Base-by-base conservation (phyloP, 148 eudicot genomes). In the Silene uniflora region DNA sequence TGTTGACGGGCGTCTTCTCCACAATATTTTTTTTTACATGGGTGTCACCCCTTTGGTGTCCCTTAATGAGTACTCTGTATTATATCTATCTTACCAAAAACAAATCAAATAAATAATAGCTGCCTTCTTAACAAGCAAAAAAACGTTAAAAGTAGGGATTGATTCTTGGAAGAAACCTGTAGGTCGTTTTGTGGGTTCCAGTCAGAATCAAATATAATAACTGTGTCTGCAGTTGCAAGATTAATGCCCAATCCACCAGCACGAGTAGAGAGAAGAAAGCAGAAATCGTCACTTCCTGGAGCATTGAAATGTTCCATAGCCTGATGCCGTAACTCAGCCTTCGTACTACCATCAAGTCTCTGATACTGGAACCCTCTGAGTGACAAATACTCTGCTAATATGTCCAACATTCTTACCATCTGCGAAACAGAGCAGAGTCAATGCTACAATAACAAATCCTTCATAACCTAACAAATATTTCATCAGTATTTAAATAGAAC, bases 261-360 rank as follows among this genome's bases (percentile, higher is more conserved):
- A 80, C 99, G 98, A 47, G 99, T 96, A 7, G 99, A 96, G 59
- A 96, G 93, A 83, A 96, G 99, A 79, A 96, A 96, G 81, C 99
- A 96, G 84, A 96, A 96, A 82, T 96, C 99, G 74, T 96, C 99
- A 83, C 99, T 96, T n/a, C 95, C 97, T 72, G 94, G 91, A 35
- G 99, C 98, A 91, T 96, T 96, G 79, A 96, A 96, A 83, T 96
- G 99, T 14, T 96, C 99, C 99, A 95, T 96, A 79, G 99, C 99
- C 86, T 96, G 99, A 49, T 96, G 99, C 27, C 99, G 94, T 46
- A 85, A 73, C 88, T 96, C 99, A 73, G 98, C 87, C 79, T 96
- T 96, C 47, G 98, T 96, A 83, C 99, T 96, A 52, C 99, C 99
- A 85, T 96, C 99, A 78, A 96, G 92, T 78, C 99, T 88, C 74